Evolutionary conservation across 306 rosid genomes (phyloP).

Genomic region (Arachis hypogaea): DNA sequence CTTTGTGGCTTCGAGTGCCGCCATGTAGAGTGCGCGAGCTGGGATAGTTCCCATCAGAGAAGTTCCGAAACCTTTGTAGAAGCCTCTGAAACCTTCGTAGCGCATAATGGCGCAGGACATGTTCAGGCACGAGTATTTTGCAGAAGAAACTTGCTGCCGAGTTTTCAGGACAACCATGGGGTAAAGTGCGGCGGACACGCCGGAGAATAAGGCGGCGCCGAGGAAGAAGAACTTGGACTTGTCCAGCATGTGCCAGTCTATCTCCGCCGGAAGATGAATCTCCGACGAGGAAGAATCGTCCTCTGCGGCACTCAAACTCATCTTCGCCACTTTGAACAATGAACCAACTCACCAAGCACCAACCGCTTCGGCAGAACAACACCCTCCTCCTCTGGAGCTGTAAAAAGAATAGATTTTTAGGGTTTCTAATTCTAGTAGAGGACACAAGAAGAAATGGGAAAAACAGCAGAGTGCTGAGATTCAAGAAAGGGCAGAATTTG

Average conservation of each 20-base stretch:
- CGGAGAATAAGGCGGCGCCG: constrained; percentile 94
- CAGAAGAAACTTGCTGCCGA: constrained; percentile 74
- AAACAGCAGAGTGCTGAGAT: background rate
- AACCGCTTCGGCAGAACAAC: background rate
- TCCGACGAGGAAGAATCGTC: constrained; percentile 75
- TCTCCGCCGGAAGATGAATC: constrained; percentile 79
- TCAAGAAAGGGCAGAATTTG: constrained; percentile 20
- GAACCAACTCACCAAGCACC: background rate
- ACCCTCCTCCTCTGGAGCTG: background rate
- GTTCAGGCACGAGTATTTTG: constrained; percentile 64
- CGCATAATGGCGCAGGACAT: constrained; percentile 73
- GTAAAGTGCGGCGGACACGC: constrained; percentile 79
- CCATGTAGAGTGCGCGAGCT: constrained; percentile 95
- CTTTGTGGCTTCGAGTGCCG: constrained; percentile 82
- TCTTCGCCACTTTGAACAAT: constrained; percentile 64
- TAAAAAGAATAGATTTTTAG: background rate
- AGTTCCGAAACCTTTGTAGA: constrained; percentile 93
- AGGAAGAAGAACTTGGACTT: constrained; percentile 89
- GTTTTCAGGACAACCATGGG: constrained; percentile 87
- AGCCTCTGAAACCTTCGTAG: constrained; percentile 81
- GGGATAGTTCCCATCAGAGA: constrained; percentile 92
- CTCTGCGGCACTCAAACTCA: constrained; percentile 74
- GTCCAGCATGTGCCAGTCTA: constrained; percentile 98
- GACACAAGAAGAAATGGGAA: background rate
- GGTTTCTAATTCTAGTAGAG: background rate